Evolutionary conservation across 768 basidiomycete species (phyloP).

Genomic region (Lactarius akahatsu): DNA sequence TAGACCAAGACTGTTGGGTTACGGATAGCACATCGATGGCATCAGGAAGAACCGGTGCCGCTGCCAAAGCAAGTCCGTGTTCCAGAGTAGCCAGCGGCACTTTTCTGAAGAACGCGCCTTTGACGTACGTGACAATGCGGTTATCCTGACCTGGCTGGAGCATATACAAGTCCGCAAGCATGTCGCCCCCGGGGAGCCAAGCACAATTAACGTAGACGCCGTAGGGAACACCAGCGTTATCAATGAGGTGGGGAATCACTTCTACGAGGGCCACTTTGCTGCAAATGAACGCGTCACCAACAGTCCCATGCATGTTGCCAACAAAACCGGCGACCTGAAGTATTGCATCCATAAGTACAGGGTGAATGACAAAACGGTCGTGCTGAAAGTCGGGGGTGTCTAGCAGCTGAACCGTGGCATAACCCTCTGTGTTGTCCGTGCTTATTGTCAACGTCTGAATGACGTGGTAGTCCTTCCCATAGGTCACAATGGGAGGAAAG

Average conservation of each 20-base stretch:
- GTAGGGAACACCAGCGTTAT: constrained; percentile 42
- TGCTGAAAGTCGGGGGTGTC: constrained; percentile 35
- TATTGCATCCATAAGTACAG: constrained; percentile 64
- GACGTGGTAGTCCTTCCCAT: constrained; percentile 56
- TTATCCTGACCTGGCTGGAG: constrained; percentile 40
- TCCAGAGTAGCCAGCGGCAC: constrained; percentile 52
- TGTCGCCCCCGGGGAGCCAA: constrained; percentile 45
- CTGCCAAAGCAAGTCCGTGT: constrained; percentile 42
- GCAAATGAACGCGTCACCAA: constrained; percentile 64
- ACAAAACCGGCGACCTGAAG: constrained; percentile 71
- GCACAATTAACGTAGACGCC: constrained; percentile 51
- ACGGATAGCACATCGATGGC: background rate
- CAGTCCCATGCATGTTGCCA: constrained; percentile 53
- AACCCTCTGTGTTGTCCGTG: constrained; percentile 48
- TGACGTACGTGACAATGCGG: constrained; percentile 53
- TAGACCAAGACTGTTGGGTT: background rate
- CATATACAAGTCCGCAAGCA: constrained; percentile 54
- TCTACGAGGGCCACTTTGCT: constrained; percentile 50
- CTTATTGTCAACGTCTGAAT: constrained; percentile 55
- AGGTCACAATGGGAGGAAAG: constrained; percentile 68
- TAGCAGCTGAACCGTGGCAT: constrained; percentile 50
- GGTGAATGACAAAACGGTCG: constrained; percentile 45
- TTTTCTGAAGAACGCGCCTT: constrained; percentile 58
- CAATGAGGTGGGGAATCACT: constrained; percentile 45
- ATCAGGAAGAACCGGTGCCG: constrained; percentile 7